Base-by-base conservation (phyloP, 768 basidiomycete genomes). In the Cystoderma amianthinum region DNA sequence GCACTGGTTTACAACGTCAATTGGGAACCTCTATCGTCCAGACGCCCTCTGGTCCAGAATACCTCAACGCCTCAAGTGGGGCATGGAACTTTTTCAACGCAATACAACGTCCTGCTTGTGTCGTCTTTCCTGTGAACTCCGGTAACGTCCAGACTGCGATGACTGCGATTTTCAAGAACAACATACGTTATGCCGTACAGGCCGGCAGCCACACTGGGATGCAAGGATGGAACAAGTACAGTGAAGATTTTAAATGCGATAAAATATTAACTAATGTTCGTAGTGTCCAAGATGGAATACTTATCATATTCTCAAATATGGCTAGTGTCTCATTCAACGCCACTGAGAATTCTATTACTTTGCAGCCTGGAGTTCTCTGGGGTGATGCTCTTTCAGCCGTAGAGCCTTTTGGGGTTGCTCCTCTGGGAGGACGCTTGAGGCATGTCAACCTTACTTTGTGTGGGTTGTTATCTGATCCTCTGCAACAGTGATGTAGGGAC, bases 291-390 rank as follows among this genome's bases (percentile, higher is more conserved):
- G 56, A 58, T 33, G 67, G 65, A 9, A 53, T 71, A 25, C 51
- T 68, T 10, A 64, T 71, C 30, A 55, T 48, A 21, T 69, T 71
- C 44, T 46, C 55, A 24, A 46, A 60, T 36, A 71, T 71, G 63
- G 53, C 54, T 15, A 57, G 59, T 18, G 60, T 66, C 4, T 57
- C 62, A 11, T 72, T 69, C 43, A 52, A 69, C 42, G 39, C 55
- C 20, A 44, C 42, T 2, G 57, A 42, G n/a, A 65, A 67, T 39
- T 58, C 66, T 3, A 67, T 69, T 17, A 64, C 57, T 4, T 44
- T 71, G 9, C 56, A 70, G 42, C 69, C 68, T n/a, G 68, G 68
- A n/a, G 52, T 65, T 15, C 61, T 54, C 39, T 70, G 68, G 68
- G 59, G 55, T 16, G 61, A 71, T 18, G 68, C 63, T 3, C 41